Percentiles rank a stretch among this genome's conserved stretches.
phyloP scores from a whole-genome alignment of 352 stramenopile species.

The Phytophthora europaea region DNA sequence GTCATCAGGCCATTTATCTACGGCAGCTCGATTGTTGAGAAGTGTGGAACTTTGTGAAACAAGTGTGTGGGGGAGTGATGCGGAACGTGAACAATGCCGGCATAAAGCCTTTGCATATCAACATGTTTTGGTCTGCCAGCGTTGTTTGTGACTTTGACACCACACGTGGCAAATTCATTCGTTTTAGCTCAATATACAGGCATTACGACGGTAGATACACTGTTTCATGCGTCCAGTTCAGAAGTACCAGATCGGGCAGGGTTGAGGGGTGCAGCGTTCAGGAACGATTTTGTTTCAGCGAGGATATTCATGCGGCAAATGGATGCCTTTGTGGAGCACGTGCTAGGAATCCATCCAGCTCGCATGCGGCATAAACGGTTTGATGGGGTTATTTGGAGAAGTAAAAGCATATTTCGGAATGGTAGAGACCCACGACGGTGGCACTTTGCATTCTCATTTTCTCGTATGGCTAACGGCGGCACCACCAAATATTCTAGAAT shows the following conservation, averaged over 20 bases:
- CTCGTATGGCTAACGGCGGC: neutral
- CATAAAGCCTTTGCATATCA: neutral
- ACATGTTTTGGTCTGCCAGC: neutral
- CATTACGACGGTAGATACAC: neutral
- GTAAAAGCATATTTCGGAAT: neutral
- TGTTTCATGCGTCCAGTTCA: neutral
- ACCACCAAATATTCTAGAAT: too few relatives aligned
- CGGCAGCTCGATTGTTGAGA: neutral
- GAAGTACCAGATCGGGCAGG: neutral
- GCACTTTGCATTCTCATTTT: neutral
- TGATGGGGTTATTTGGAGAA: neutral
- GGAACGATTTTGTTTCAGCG: neutral
- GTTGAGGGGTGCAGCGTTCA: neutral
- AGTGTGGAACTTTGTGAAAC: neutral
- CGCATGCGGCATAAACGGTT: neutral
- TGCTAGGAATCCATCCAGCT: neutral
- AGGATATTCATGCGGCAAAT: neutral
- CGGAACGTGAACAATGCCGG: neutral
- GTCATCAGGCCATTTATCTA: too few relatives aligned
- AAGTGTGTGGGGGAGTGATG: neutral
- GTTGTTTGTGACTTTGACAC: neutral
- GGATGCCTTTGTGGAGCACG: neutral
- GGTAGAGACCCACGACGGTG: neutral
- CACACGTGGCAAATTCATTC: neutral
- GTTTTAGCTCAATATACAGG: neutral